Conservation (phyloP, 2,329 filamentous ascomycete genomes). For the Aureobasidium sp. region DNA sequence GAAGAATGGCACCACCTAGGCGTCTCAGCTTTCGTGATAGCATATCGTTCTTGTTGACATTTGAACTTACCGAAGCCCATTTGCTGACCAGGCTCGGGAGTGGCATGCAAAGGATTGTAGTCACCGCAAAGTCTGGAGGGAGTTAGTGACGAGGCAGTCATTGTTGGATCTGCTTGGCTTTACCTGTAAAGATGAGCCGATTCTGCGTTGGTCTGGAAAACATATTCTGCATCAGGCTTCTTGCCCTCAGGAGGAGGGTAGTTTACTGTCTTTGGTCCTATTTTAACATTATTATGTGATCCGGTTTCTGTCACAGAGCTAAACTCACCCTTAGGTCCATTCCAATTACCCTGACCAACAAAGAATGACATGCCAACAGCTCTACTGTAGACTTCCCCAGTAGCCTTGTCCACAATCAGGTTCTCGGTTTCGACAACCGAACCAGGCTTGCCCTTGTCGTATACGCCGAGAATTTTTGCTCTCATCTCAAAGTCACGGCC, state of each 20-base stretch:
- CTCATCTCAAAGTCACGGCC: constrained; percentile 70
- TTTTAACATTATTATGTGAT: neutral
- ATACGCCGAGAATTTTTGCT: constrained; percentile 73
- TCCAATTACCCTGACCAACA: constrained; percentile 76
- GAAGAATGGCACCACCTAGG: constrained; percentile 67
- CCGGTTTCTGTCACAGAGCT: neutral
- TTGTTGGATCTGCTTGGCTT: constrained; percentile 22
- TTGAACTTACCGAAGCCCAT: constrained; percentile 68
- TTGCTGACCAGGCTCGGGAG: constrained; percentile 73
- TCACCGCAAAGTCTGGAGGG: constrained; percentile 64
- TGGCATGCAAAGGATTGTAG: constrained; percentile 88
- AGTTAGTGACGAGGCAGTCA: neutral
- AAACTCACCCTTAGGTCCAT: constrained; percentile 68
- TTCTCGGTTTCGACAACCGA: constrained; percentile 76
- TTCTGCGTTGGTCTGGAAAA: constrained; percentile 63
- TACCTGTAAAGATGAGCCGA: constrained; percentile 66
- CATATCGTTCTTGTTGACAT: neutral
- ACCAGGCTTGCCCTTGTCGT: constrained; percentile 81
- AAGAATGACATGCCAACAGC: constrained; percentile 68
- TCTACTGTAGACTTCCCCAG: constrained; percentile 64
- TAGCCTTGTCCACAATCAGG: constrained; percentile 63
- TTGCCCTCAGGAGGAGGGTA: constrained; percentile 69
- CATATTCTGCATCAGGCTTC: constrained; percentile 62
- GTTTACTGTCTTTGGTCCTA: constrained; percentile 62
- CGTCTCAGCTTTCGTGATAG: neutral